A percentile compares a stretch with the other conserved stretches of the same genome.
Evolutionary conservation across 352 stramenopile species (phyloP).

Genomic region (Phytophthora citricola): DNA sequence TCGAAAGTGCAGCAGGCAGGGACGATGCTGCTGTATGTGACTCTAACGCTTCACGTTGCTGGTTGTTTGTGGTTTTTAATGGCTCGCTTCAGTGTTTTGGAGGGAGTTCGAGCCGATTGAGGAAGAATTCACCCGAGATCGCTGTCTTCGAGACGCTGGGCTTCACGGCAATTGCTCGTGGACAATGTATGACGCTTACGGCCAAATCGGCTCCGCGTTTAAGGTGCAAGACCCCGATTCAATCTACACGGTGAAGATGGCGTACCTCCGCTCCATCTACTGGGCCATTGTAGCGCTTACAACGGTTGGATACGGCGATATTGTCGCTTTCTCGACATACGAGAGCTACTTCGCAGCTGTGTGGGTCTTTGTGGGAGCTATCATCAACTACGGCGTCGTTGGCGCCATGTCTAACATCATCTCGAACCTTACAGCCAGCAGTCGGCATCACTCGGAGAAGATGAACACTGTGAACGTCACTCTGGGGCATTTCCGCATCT

Average conservation of each 20-base stretch:
- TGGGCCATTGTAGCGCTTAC: conserved; percentile 80
- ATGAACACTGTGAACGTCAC: conserved; percentile 77
- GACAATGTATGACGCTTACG: conserved; percentile 73
- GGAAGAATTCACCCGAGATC: conserved; percentile 44
- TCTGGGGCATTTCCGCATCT: conserved; percentile 67
- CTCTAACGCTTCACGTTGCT: conserved; percentile 61
- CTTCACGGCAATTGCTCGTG: conserved; percentile 74
- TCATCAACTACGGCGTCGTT: conserved; percentile 85
- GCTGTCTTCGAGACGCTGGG: conserved; percentile 55
- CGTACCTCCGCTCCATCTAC: conserved; percentile 77
- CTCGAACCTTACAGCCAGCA: conserved; percentile 66
- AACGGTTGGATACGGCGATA: conserved; percentile 80
- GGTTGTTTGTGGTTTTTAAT: conserved; percentile 84
- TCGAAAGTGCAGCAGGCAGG: conserved; percentile 65
- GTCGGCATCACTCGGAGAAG: conserved; percentile 68
- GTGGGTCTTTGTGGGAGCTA: conserved; percentile 70
- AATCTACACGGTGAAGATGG: conserved; percentile 62
- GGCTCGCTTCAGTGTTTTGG: conserved; percentile 57
- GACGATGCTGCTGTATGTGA: conserved; percentile 72
- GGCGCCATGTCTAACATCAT: conserved; percentile 84
- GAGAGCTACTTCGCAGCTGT: conserved; percentile 73
- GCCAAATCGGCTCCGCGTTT: conserved; percentile 62
- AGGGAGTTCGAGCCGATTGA: conserved; percentile 36
- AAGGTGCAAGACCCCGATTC: conserved; percentile 35
- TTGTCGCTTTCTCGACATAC: conserved; percentile 74